A percentile compares a stretch with the other conserved stretches of the same genome.
phyloP scores from a whole-genome alignment of 208 protist species.

The Trypanosoma vivax region DNA sequence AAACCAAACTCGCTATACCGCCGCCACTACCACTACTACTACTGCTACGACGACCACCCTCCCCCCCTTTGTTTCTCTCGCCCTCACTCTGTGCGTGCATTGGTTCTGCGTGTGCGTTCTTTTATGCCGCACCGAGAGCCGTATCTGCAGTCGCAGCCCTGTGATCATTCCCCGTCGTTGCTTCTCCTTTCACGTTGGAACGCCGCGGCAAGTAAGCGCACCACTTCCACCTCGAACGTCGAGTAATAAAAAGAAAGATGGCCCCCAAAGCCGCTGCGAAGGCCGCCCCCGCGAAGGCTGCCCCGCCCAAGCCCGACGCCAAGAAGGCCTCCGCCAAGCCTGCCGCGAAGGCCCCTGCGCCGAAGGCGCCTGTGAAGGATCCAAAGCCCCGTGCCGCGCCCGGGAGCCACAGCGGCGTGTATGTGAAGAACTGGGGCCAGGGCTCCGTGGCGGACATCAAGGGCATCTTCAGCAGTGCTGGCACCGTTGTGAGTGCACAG shows the following conservation, averaged over 20 bases:
- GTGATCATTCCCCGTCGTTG: too few species aligned
- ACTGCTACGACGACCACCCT: too few species aligned
- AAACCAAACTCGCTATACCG: too few species aligned
- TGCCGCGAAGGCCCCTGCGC: conserved; percentile 9
- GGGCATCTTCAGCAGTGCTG: conserved; percentile 45
- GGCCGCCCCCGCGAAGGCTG: too few species aligned
- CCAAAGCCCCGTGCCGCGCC: conserved; percentile 21
- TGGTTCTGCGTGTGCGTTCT: too few species aligned
- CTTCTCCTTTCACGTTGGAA: too few species aligned
- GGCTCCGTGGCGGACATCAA: conserved; percentile 62
- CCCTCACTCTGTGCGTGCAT: too few species aligned
- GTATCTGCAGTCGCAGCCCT: too few species aligned
- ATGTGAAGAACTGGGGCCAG: conserved; percentile 82
- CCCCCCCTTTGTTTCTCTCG: too few species aligned
- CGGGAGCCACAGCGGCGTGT: conserved; percentile 62
- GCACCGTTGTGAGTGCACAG: conserved; percentile 48
- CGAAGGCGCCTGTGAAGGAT: conserved; percentile 14
- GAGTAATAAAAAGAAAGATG: conserved; percentile 84
- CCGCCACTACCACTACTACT: too few species aligned
- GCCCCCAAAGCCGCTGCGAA: conserved; percentile 54
- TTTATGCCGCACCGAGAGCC: too few species aligned
- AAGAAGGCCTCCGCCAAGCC: conserved; percentile 23
- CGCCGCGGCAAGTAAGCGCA: conserved; percentile 22
- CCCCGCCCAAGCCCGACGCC: conserved; percentile 26
- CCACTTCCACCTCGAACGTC: conserved; percentile 61